Evolutionary conservation across 225 moss, liverwort and hornwort species (phyloP).

Genomic region (Asterella californica): DNA sequence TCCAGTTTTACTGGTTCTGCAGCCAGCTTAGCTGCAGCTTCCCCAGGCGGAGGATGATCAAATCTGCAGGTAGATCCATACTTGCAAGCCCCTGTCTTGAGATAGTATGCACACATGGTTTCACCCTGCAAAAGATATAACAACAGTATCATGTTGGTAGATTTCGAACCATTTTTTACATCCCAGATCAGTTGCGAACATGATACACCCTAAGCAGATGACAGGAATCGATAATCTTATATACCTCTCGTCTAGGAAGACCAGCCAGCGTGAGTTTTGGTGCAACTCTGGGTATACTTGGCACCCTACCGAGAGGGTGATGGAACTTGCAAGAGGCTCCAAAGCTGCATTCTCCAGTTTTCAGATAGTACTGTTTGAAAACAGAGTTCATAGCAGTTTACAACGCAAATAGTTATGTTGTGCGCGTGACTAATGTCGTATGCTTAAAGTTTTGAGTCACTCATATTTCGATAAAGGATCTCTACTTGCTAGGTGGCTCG

Average conservation of each 20-base stretch:
- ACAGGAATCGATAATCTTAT: neutral
- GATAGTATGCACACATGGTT: constrained; percentile 89
- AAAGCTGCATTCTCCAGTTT: constrained; percentile 92
- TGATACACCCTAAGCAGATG: neutral
- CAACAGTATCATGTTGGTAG: no score
- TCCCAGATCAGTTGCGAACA: no score
- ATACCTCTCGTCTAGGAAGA: constrained; percentile 96
- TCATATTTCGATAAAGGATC: no score
- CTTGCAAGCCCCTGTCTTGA: constrained; percentile 95
- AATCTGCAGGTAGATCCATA: constrained; percentile 90
- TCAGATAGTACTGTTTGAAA: constrained; percentile 64
- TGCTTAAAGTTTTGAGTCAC: no score
- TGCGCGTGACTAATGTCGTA: no score
- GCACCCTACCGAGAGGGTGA: constrained; percentile 83
- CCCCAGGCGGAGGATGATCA: constrained; percentile 90
- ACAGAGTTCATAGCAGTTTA: neutral
- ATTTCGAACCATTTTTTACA: no score
- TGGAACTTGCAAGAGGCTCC: constrained; percentile 84
- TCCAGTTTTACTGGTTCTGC: constrained; percentile 64
- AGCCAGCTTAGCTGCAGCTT: constrained; percentile 75
- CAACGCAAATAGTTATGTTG: no score
- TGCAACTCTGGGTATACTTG: constrained; percentile 30
- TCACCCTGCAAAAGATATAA: constrained; percentile 48
- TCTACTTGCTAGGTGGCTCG: no score
- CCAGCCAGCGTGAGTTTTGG: constrained; percentile 86